Evolutionary conservation across 2,329 filamentous ascomycete species (phyloP).

Genomic region (Coniochaeta ligniaria): DNA sequence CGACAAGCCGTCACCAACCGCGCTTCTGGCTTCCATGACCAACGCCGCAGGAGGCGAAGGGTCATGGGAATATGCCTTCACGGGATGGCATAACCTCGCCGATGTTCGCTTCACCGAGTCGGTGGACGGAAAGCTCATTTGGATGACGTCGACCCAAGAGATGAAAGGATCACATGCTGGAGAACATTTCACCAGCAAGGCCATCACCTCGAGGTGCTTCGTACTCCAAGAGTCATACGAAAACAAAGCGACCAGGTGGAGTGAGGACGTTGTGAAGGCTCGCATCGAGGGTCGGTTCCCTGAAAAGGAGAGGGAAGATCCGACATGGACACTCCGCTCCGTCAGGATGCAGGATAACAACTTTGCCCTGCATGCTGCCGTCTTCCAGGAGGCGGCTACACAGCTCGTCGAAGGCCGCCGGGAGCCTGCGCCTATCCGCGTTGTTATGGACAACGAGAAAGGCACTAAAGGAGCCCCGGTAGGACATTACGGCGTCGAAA

Average conservation of each 20-base stretch:
- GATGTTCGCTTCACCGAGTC: slow-evolving; percentile 70
- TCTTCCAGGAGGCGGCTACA: slow-evolving; percentile 64
- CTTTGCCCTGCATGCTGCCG: slow-evolving; percentile 55
- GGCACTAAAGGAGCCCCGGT: slow-evolving; percentile 60
- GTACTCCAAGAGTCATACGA: slow-evolving; percentile 70
- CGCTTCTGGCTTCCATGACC: slow-evolving; percentile 55
- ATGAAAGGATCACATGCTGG: slow-evolving; percentile 48
- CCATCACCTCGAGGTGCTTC: slow-evolving; percentile 59
- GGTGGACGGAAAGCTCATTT: slow-evolving; percentile 54
- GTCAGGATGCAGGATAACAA: slow-evolving; percentile 55
- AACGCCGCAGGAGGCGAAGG: slow-evolving; percentile 54
- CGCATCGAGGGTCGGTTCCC: slow-evolving; percentile 78
- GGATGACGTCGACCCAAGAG: slow-evolving; percentile 59
- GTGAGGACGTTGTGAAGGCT: slow-evolving; percentile 82
- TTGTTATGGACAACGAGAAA: slow-evolving; percentile 65
- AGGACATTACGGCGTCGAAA: slow-evolving; percentile 63
- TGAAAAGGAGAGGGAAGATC: slow-evolving; percentile 74
- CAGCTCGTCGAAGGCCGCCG: slow-evolving; percentile 56
- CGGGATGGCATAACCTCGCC: slow-evolving; percentile 62
- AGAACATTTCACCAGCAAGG: slow-evolving; percentile 38
- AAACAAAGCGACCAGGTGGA: slow-evolving; percentile 66
- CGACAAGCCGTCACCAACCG: slow-evolving; percentile 67
- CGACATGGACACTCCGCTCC: slow-evolving; percentile 73
- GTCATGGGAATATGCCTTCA: slow-evolving; percentile 66
- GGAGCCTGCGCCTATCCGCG: slow-evolving; percentile 61